Evolutionary conservation across 2,329 filamentous ascomycete genomes (phyloP).

Genomic region (Apiospora marii): DNA sequence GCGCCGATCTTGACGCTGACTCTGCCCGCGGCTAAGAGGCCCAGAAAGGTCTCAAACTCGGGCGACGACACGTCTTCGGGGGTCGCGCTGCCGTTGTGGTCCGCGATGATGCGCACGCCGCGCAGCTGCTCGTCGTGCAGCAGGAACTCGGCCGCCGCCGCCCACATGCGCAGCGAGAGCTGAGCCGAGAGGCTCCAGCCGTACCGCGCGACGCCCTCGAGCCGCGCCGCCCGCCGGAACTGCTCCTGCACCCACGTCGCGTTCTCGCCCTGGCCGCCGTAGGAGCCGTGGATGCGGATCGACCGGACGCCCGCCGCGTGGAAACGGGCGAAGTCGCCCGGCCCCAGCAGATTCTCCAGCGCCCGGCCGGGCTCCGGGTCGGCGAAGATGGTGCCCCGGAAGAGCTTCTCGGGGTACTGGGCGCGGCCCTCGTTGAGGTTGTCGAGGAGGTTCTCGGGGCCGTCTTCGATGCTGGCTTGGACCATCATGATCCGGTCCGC

Average conservation of each 20-base stretch:
- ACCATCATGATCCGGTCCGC: slow-evolving; percentile 16
- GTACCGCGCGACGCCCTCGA: not conserved
- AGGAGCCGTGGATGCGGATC: slow-evolving; percentile 17
- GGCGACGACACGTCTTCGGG: slow-evolving; percentile 2
- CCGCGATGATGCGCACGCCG: not conserved
- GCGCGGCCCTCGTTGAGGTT: not conserved
- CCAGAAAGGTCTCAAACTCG: slow-evolving; percentile 8
- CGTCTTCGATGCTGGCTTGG: slow-evolving; percentile 22
- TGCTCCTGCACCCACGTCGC: slow-evolving; percentile 5
- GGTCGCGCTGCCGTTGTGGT: slow-evolving; percentile 16
- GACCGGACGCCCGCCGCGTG: slow-evolving; percentile 4
- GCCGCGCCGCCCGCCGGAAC: not conserved
- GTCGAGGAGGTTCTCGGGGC: not conserved
- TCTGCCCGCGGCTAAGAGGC: not conserved
- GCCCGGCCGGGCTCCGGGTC: slow-evolving; percentile 8
- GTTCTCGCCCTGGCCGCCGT: not conserved
- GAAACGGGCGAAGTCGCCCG: slow-evolving; percentile 2
- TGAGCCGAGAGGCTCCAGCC: slow-evolving; percentile 23
- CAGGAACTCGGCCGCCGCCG: not conserved
- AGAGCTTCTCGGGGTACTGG: not conserved
- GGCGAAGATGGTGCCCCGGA: slow-evolving; percentile 13
- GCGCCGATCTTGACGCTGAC: slow-evolving; percentile 16
- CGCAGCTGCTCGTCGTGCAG: not conserved
- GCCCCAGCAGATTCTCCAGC: not conserved
- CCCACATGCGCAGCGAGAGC: slow-evolving; percentile 20